Percentiles rank a stretch among this genome's conserved stretches.
Evolutionary conservation across 176 grass and related monocot genomes (phyloP).

Genomic region (Aegilops tauschii): DNA sequence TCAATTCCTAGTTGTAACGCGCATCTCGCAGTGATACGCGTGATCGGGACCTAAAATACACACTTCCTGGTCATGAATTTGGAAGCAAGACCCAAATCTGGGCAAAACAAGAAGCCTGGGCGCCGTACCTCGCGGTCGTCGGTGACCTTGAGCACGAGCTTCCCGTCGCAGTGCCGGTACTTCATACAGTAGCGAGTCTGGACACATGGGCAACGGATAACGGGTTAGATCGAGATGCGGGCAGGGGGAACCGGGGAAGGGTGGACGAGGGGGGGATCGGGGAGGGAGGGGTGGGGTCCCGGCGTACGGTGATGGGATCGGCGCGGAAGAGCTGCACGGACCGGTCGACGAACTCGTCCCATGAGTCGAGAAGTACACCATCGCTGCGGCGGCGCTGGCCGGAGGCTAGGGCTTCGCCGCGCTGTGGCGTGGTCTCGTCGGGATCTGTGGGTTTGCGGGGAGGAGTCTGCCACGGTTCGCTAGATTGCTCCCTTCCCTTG

Average conservation of each 20-base stretch:
- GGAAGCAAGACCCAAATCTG: slow-evolving; percentile 1
- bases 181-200: slow-evolving; percentile 85
- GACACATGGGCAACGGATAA: neutral
- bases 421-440: slow-evolving; percentile 2
- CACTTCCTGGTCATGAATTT: neutral
- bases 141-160: slow-evolving; percentile 96
- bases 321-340: slow-evolving; percentile 89
- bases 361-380: slow-evolving; percentile 92
- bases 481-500: neutral
- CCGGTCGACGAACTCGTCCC: slow-evolving; percentile 92
- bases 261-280: neutral
- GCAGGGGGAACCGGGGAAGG: neutral
- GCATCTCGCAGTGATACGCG: neutral
- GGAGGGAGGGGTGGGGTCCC: neutral
- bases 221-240: slow-evolving; percentile 3
- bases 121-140: slow-evolving; percentile 64
- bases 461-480: neutral
- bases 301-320: slow-evolving; percentile 61
- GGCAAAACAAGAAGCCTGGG: neutral
- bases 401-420: neutral
- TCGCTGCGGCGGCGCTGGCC: slow-evolving; percentile 15
- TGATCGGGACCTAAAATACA: neutral
- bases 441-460: slow-evolving; percentile 16
- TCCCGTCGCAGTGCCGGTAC: slow-evolving; percentile 94
- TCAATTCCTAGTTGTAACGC: neutral